These are phyloP conservation scores for Lactifluus subvellereus DNA, from an alignment of 768 basidiomycete genomes.

Conservation along the genomic window DNA sequence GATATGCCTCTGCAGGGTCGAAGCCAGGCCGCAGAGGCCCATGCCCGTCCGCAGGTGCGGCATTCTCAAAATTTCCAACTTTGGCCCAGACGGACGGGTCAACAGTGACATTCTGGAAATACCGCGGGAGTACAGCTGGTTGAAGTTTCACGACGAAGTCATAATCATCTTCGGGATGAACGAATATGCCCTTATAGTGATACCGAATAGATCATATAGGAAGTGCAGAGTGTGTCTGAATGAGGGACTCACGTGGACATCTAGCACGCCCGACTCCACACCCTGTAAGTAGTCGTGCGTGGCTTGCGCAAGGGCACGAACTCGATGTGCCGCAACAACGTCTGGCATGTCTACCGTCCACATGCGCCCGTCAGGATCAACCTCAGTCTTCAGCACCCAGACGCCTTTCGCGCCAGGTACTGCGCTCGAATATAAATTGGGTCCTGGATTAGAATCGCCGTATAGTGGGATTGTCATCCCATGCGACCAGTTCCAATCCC, in stretches of 20 bases:
- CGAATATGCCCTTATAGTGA: constrained; percentile 63
- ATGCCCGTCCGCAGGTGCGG: constrained; percentile 30
- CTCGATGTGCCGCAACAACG: constrained; percentile 63
- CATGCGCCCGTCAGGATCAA: constrained; percentile 63
- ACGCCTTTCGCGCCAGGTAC: constrained; percentile 44
- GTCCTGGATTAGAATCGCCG: constrained; percentile 32
- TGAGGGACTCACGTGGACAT: constrained; percentile 40
- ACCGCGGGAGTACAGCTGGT: constrained; percentile 56
- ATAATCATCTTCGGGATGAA: constrained; percentile 79
- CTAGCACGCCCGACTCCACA: constrained; percentile 43
- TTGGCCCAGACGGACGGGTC: constrained; percentile 42
- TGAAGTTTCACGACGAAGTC: constrained; percentile 79
- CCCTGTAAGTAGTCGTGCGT: constrained; percentile 56
- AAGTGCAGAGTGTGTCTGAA: constrained; percentile 29
- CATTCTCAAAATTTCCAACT: constrained; percentile 40
- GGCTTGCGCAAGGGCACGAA: constrained; percentile 69
- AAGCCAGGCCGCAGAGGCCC: constrained; percentile 55
- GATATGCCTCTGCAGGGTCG: constrained; percentile 67
- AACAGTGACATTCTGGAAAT: constrained; percentile 61
- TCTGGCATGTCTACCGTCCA: constrained; percentile 73
- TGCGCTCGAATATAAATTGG: constrained; percentile 26
- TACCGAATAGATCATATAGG: neutral
- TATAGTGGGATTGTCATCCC: constrained; percentile 74
- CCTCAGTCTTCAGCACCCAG: constrained; percentile 76
- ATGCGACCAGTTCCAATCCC: constrained; percentile 79